Evolutionary conservation across 179 eudicot species (phyloP), one percentile per base, ranked within the genome.

Genomic region (Dionaea muscipula): DNA sequence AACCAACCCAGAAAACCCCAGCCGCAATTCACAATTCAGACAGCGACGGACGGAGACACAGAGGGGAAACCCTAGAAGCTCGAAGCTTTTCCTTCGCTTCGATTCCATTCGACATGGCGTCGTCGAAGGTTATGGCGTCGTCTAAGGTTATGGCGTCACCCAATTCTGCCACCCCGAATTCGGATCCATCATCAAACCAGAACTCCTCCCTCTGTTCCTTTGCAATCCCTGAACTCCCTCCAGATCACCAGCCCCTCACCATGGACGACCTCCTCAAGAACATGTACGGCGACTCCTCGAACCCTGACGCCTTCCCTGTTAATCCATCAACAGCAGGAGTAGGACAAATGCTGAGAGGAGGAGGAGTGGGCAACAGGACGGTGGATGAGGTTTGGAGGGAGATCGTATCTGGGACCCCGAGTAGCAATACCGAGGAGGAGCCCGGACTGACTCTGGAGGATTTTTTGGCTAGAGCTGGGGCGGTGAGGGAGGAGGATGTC

Each of bases 381-480:
- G 67, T 56, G 23, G 81, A 68, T 19, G 77, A 69, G 62, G 81
- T 73, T 21, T 77, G 83, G 86, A 73, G 67, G 57, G 83, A 73
- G 61, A 73, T 76, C 41, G 70, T 64, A 5, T 41, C 76, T 71
- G 35, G 73, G 65, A 58, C 55, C n/a, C 60, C 57, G 44, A 19
- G 56, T 22, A 60, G 24, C 43, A 26, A 63, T 62, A 63, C 58
- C 14, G 67, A 69, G 64, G 47, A 70, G 41, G 66, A 57, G n/a
- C n/a, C n/a, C n/a, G n/a, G n/a, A 60, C 75, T 81, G 82, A 81
- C 82, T 2, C 59, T 81, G 68, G 86, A 81, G 73, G 79, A 72
- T 66, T 81, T 64, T 54, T 57, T 80, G 45, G 54, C 79, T 0
- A 71, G 72, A 67, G 80, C 80, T 1, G 82, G 81, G 11, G 75